Conservation (phyloP, 129 eudicot species). For the Flaveria ramosissima region DNA sequence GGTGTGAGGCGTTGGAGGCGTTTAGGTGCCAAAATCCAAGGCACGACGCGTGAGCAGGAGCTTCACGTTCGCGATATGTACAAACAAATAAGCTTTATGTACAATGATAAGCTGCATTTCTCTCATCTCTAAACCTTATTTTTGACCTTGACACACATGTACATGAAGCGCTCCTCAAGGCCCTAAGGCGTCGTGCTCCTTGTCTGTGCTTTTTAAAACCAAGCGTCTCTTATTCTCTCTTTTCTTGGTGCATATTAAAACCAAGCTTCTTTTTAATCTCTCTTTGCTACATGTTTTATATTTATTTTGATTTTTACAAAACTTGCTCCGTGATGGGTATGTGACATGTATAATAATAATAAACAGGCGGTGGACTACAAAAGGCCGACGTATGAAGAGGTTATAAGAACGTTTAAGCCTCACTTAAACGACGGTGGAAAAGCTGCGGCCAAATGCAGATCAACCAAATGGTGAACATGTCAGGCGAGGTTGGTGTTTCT, state of each 20-base stretch:
- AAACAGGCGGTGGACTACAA: slow-evolving; percentile 97
- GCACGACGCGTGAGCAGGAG: too few relatives aligned
- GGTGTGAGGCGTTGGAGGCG: not conserved
- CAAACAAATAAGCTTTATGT: too few relatives aligned
- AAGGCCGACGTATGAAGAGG: slow-evolving; percentile 97
- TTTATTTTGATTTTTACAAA: not conserved
- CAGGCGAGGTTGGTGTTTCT: slow-evolving; percentile 21
- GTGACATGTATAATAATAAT: not conserved
- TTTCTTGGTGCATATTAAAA: not conserved
- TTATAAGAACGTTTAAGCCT: slow-evolving; percentile 65
- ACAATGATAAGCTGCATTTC: too few relatives aligned
- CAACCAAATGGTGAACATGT: slow-evolving; percentile 74
- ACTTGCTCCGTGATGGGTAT: not conserved
- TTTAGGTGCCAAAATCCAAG: too few relatives aligned
- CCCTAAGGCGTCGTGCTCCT: too few relatives aligned
- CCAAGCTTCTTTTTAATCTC: not conserved
- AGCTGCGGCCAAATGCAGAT: slow-evolving; percentile 75
- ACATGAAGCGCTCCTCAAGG: not conserved
- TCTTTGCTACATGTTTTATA: slow-evolving; percentile 3
- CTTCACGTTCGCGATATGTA: too few relatives aligned
- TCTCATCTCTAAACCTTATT: not conserved
- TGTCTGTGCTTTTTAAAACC: not conserved
- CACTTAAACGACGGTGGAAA: slow-evolving; percentile 49
- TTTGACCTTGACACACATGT: not conserved
- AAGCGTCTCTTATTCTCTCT: not conserved